Evolutionary conservation across 768 basidiomycete genomes (phyloP).

Genomic region (Asterophora lycoperdoides): DNA sequence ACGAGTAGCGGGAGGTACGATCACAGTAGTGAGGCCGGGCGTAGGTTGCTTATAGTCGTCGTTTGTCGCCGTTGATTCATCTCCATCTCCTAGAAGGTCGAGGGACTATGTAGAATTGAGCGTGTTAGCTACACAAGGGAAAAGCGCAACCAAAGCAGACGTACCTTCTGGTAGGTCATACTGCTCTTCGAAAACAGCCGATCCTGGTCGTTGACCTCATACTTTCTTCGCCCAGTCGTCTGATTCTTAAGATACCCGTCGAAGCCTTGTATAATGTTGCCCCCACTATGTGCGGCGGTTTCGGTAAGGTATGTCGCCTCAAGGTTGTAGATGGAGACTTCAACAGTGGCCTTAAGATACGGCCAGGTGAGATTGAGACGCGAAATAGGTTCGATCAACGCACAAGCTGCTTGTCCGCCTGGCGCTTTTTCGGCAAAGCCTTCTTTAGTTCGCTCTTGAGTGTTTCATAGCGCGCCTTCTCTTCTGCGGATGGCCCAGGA

Average conservation of each 20-base stretch:
- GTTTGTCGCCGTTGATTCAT: constrained; percentile 47
- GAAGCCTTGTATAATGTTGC: constrained; percentile 86
- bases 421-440: constrained; percentile 71
- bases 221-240: constrained; percentile 59
- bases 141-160: constrained; percentile 9
- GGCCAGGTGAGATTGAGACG: background rate
- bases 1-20: constrained; percentile 69
- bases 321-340: constrained; percentile 73
- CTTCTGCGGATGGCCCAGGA: constrained; percentile 50
- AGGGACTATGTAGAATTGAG: constrained; percentile 49
- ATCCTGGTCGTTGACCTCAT: constrained; percentile 74
- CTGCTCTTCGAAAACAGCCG: constrained; percentile 83
- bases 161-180: constrained; percentile 68
- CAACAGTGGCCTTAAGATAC: constrained; percentile 61
- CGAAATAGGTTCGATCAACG: constrained; percentile 20
- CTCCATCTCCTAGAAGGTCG: constrained; percentile 69
- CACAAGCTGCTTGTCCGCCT: constrained; percentile 74
- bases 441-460: constrained; percentile 72
- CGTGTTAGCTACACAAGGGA: constrained; percentile 5
- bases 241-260: constrained; percentile 84
- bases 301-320: constrained; percentile 76
- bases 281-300: constrained; percentile 70
- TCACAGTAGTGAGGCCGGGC: constrained; percentile 70
- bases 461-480: constrained; percentile 65
- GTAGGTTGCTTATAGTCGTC: constrained; percentile 72